phyloP scores from a whole-genome alignment of 306 rosid genomes.

The Quercus variabilis region DNA sequence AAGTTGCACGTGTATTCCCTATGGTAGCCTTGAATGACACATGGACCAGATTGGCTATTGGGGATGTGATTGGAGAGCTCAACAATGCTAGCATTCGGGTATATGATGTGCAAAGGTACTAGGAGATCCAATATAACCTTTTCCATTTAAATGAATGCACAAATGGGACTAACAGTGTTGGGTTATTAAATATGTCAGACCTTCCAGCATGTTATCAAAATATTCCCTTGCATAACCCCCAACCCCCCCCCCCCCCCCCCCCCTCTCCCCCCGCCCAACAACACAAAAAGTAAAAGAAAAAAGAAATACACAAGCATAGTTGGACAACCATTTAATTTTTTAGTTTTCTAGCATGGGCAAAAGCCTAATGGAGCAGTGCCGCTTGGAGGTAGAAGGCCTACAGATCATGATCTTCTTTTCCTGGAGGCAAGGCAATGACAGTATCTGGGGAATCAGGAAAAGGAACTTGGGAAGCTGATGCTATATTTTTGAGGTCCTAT shows the following conservation, averaged over 20 bases:
- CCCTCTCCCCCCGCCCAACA: background rate
- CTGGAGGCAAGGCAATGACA: slow-evolving; percentile 3
- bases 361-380: background rate
- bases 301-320: background rate
- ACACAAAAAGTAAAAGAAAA: background rate
- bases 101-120: slow-evolving; percentile 94
- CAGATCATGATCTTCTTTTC: slow-evolving; percentile 17
- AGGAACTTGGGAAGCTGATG: background rate
- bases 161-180: background rate
- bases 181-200: background rate
- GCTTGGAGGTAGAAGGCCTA: slow-evolving; percentile 6
- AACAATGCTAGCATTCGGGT: slow-evolving; percentile 68
- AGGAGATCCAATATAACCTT: background rate
- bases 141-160: slow-evolving; percentile 6
- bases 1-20: slow-evolving; percentile 79
- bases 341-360: background rate
- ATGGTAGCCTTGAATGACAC: slow-evolving; percentile 88
- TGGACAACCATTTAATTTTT: background rate
- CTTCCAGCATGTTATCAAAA: background rate
- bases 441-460: background rate
- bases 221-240: background rate
- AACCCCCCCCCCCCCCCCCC: background rate
- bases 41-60: slow-evolving; percentile 93
- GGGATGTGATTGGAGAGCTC: slow-evolving; percentile 83
- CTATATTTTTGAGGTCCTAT: background rate